Percentiles rank a stretch among this genome's conserved stretches.
Conservation (phyloP, 352 stramenopile species). For the Thalassiosira mediterranea region DNA sequence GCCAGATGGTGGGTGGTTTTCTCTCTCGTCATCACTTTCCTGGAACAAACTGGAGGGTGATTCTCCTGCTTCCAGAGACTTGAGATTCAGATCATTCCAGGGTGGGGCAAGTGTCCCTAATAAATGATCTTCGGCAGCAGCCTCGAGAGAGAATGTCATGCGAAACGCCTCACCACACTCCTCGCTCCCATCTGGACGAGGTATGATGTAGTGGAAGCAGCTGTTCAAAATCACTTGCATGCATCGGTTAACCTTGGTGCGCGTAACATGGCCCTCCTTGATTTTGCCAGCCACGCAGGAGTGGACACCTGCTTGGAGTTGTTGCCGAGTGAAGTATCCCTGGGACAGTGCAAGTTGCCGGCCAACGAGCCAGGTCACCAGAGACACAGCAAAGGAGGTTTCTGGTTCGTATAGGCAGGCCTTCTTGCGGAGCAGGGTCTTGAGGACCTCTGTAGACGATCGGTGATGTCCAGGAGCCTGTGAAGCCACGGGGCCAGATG, state of each 20-base stretch:
- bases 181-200: conserved; percentile 72
- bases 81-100: conserved; percentile 72
- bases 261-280: conserved; percentile 75
- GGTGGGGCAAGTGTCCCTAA: conserved; percentile 55
- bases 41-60: background rate
- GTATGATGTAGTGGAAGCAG: conserved; percentile 86
- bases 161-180: conserved; percentile 75
- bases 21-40: conserved; percentile 52
- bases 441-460: conserved; percentile 77
- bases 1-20: conserved; percentile 21
- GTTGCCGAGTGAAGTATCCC: conserved; percentile 81
- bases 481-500: conserved; percentile 1
- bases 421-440: conserved; percentile 83
- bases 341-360: conserved; percentile 61
- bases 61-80: conserved; percentile 15
- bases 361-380: conserved; percentile 82
- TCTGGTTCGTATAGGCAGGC: conserved; percentile 83
- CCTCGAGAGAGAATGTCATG: conserved; percentile 52
- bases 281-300: conserved; percentile 78
- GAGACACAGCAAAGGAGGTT: conserved; percentile 77
- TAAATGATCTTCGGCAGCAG: conserved; percentile 62
- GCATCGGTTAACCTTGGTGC: conserved; percentile 84
- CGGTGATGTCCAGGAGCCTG: conserved; percentile 29
- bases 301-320: conserved; percentile 81
- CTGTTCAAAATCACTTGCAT: conserved; percentile 86